Evolutionary conservation across 495 filamentous ascomycete species (phyloP).

Genomic region (Penicillium mononematosum): DNA sequence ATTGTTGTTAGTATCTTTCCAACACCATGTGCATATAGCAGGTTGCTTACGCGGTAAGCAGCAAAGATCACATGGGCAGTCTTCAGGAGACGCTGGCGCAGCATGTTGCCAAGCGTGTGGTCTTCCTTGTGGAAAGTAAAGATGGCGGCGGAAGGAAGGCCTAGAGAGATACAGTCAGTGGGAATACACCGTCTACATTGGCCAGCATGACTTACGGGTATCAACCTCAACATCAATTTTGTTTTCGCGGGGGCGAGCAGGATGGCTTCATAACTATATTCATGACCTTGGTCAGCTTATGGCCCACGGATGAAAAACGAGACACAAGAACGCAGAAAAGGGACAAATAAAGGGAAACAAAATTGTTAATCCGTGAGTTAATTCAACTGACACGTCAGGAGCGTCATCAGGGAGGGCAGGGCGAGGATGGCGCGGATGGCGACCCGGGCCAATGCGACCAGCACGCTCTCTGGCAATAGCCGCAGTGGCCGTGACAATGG

Average conservation of each 20-base stretch:
- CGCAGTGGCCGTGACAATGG: slow-evolving; percentile 10
- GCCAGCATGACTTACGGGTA: slow-evolving; percentile 62
- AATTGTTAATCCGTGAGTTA: neutral
- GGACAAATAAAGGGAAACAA: neutral
- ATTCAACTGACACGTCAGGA: slow-evolving; percentile 23
- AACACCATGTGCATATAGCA: neutral
- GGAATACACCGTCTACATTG: neutral
- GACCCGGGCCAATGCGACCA: slow-evolving; percentile 9
- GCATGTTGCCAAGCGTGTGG: slow-evolving; percentile 90
- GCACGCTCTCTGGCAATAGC: slow-evolving; percentile 20
- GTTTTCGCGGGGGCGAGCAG: slow-evolving; percentile 79
- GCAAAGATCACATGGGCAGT: slow-evolving; percentile 78
- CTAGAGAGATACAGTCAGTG: slow-evolving; percentile 42
- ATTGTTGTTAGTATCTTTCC: slow-evolving; percentile 3
- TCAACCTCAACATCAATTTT: slow-evolving; percentile 85
- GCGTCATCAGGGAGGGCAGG: slow-evolving; percentile 12
- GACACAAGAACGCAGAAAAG: neutral
- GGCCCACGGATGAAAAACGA: neutral
- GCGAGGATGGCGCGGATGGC: slow-evolving; percentile 8
- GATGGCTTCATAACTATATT: slow-evolving; percentile 82
- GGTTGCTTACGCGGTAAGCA: slow-evolving; percentile 73
- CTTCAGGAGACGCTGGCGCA: slow-evolving; percentile 76
- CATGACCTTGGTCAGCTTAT: slow-evolving; percentile 7
- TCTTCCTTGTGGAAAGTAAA: slow-evolving; percentile 97
- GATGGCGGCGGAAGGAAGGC: slow-evolving; percentile 75